These are phyloP conservation scores for Tolypocladium sp. DNA, from an alignment of 2,329 filamentous ascomycete species.

Conservation along the genomic window DNA sequence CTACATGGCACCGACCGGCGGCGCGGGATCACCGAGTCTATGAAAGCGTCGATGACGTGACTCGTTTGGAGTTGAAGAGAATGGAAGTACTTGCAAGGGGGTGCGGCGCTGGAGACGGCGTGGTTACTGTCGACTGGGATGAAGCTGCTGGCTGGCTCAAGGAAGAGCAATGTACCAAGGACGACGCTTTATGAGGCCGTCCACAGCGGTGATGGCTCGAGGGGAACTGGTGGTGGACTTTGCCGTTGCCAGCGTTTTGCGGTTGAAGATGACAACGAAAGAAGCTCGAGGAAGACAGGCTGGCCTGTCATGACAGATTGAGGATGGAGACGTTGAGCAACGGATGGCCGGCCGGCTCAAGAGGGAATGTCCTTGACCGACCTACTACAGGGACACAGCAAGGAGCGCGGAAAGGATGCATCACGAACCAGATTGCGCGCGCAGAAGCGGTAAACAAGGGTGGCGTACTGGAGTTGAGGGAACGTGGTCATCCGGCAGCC, in stretches of 20 bases:
- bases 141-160: not conserved
- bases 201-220: not conserved
- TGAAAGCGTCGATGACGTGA: not conserved
- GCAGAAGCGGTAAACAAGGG: not conserved
- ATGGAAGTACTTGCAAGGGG: not conserved
- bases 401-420: not conserved
- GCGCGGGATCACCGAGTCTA: constrained; percentile 22
- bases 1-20: constrained; percentile 31
- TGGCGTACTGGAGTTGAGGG: not conserved
- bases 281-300: not conserved
- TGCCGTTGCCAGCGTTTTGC: not conserved
- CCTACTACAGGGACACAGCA: not conserved
- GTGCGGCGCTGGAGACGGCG: not conserved
- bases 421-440: not conserved
- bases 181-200: not conserved
- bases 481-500: not conserved
- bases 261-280: not conserved
- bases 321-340: not conserved
- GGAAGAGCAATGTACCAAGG: not conserved
- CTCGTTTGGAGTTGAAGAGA: too few species aligned
- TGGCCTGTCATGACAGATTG: not conserved
- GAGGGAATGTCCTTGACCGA: too few species aligned
- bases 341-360: too few species aligned
- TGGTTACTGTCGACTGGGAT: not conserved
- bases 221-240: too few species aligned